Evolutionary conservation across 2,329 filamentous ascomycete genomes (phyloP).

Genomic region (Calonectria pauciramosa): DNA sequence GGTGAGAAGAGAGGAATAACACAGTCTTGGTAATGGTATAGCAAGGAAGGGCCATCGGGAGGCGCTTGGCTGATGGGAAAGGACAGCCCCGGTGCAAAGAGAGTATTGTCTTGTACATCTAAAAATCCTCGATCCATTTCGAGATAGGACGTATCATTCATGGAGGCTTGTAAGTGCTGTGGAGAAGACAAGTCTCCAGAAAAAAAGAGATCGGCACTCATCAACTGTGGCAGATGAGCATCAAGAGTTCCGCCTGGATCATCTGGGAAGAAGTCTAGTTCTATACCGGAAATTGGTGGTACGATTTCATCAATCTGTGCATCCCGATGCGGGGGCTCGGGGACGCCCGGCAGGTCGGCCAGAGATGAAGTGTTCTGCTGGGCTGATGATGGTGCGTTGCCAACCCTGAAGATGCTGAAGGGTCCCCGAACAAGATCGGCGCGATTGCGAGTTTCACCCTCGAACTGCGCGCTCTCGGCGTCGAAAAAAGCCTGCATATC

Average conservation of each 20-base stretch:
- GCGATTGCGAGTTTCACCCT: background rate
- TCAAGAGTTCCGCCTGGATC: background rate
- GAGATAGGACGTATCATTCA: background rate
- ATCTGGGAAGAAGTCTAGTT: background rate
- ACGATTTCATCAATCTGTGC: background rate
- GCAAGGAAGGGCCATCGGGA: background rate
- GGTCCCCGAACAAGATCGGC: background rate
- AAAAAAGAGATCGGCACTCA: background rate
- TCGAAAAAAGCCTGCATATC: background rate
- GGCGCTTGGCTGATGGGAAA: slow-evolving; percentile 4
- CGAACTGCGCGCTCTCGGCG: background rate
- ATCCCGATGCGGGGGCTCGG: background rate
- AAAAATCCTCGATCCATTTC: background rate
- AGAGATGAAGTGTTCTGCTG: background rate
- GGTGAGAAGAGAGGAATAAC: background rate
- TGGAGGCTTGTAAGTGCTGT: background rate
- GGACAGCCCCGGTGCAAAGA: background rate
- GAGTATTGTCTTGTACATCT: background rate
- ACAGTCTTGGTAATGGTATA: slow-evolving; percentile 4
- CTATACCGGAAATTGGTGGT: background rate
- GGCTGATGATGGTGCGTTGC: background rate
- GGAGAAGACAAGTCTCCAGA: background rate
- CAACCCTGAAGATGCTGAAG: background rate
- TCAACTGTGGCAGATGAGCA: background rate
- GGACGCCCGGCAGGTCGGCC: background rate